phyloP scores from a whole-genome alignment of 2,329 filamentous ascomycete species.

The Fusarium sp. region DNA sequence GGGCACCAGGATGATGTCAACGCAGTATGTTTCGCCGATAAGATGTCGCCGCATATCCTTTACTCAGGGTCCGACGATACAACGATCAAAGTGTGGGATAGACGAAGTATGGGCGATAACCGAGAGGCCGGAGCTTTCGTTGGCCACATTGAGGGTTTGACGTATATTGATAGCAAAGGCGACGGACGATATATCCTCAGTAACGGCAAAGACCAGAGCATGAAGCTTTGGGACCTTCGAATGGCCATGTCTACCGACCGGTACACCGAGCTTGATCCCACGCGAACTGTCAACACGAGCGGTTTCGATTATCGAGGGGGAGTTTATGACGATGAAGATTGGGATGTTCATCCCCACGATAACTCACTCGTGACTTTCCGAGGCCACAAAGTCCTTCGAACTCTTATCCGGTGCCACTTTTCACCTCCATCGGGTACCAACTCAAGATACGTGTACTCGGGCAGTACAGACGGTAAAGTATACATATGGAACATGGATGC shows the following conservation, averaged over 20 bases:
- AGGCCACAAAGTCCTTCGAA: constrained; percentile 88
- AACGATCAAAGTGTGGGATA: constrained; percentile 95
- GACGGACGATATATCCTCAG: constrained; percentile 86
- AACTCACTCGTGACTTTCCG: constrained; percentile 94
- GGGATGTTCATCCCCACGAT: constrained; percentile 76
- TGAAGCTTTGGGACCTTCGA: constrained; percentile 96
- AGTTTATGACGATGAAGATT: constrained; percentile 72
- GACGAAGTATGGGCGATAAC: constrained; percentile 88
- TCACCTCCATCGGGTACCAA: constrained; percentile 88
- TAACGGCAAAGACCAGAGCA: constrained; percentile 95
- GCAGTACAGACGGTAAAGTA: constrained; percentile 88
- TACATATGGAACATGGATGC: constrained; percentile 96
- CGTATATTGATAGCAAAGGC: constrained; percentile 77
- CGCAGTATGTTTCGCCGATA: constrained; percentile 94
- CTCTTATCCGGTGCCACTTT: constrained; percentile 95
- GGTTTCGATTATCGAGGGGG: constrained; percentile 82
- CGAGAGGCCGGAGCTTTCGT: constrained; percentile 76
- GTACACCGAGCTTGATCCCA: constrained; percentile 67
- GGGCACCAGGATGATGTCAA: constrained; percentile 94
- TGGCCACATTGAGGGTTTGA: constrained; percentile 74
- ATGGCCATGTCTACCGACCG: constrained; percentile 83
- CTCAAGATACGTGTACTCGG: constrained; percentile 91
- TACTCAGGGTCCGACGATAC: constrained; percentile 97
- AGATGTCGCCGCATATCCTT: constrained; percentile 87
- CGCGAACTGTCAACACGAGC: constrained; percentile 64